Evolutionary conservation across 2,329 filamentous ascomycete species (phyloP).

Genomic region (Rhynchosporium secalis): DNA sequence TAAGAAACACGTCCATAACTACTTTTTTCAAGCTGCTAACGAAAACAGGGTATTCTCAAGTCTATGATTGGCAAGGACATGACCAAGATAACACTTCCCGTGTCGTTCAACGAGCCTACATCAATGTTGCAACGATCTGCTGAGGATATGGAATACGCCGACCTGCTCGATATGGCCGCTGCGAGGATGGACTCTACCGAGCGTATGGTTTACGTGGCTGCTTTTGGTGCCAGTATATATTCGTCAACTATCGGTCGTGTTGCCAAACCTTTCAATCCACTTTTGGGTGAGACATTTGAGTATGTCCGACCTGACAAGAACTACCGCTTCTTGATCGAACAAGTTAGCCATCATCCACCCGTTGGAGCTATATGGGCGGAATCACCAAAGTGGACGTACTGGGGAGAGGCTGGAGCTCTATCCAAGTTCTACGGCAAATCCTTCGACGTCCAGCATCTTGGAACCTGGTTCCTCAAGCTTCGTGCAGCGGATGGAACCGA

Average conservation of each 20-base stretch:
- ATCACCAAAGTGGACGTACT: constrained; percentile 93
- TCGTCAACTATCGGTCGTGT: constrained; percentile 95
- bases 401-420: constrained; percentile 90
- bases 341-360: constrained; percentile 96
- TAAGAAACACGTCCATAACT: constrained; percentile 48
- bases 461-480: constrained; percentile 93
- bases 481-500: constrained; percentile 75
- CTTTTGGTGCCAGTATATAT: constrained; percentile 95
- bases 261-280: constrained; percentile 96
- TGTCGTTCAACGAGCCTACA: constrained; percentile 98
- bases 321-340: constrained; percentile 97
- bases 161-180: constrained; percentile 85
- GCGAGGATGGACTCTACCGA: constrained; percentile 86
- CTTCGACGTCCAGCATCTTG: constrained; percentile 93
- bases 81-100: constrained; percentile 98
- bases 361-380: constrained; percentile 93
- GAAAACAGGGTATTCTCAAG: constrained; percentile 80
- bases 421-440: constrained; percentile 98
- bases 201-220: constrained; percentile 89
- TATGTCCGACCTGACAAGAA: constrained; percentile 95
- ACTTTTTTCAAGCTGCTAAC: constrained; percentile 31
- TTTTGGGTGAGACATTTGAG: constrained; percentile 95
- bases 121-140: constrained; percentile 91
- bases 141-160: constrained; percentile 97
- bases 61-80: constrained; percentile 99